phyloP scores from a whole-genome alignment of 1,284 basidiomycete genomes.

The Austroboletus novae-zelandiae region DNA sequence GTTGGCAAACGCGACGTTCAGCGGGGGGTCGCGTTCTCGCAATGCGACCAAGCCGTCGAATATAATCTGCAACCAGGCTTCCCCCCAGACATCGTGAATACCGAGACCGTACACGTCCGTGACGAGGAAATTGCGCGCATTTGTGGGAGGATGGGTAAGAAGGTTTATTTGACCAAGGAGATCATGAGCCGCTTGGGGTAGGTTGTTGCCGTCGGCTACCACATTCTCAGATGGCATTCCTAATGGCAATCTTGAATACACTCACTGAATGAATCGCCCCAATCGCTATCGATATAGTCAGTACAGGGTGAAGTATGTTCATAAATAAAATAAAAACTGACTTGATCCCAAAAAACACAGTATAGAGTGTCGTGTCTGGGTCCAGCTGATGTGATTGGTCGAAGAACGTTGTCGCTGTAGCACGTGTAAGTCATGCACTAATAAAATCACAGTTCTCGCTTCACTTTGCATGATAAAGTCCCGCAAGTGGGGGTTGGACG shows the following conservation, averaged over 20 bases:
- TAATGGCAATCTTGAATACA: not conserved
- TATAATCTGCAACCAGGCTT: constrained; percentile 42
- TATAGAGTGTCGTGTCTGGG: constrained; percentile 32
- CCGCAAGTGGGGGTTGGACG: constrained; percentile 33
- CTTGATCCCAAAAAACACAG: constrained; percentile 40
- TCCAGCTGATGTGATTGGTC: constrained; percentile 26
- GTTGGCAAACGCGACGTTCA: constrained; percentile 45
- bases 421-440: not conserved
- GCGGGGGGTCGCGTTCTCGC: constrained; percentile 16
- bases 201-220: constrained; percentile 30
- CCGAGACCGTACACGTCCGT: constrained; percentile 50
- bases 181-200: constrained; percentile 34
- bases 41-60: constrained; percentile 37
- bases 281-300: constrained; percentile 24
- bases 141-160: constrained; percentile 41
- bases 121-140: constrained; percentile 45
- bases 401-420: constrained; percentile 26
- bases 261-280: constrained; percentile 29
- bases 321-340: constrained; percentile 13
- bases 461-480: constrained; percentile 38
- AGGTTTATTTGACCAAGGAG: constrained; percentile 38
- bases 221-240: not conserved
- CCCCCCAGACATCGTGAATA: constrained; percentile 34
- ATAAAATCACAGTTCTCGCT: not conserved
- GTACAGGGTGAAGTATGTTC: not conserved